Evolutionary conservation across 2,329 filamentous ascomycete genomes (phyloP).

Genomic region (Cladosporium sp.): DNA sequence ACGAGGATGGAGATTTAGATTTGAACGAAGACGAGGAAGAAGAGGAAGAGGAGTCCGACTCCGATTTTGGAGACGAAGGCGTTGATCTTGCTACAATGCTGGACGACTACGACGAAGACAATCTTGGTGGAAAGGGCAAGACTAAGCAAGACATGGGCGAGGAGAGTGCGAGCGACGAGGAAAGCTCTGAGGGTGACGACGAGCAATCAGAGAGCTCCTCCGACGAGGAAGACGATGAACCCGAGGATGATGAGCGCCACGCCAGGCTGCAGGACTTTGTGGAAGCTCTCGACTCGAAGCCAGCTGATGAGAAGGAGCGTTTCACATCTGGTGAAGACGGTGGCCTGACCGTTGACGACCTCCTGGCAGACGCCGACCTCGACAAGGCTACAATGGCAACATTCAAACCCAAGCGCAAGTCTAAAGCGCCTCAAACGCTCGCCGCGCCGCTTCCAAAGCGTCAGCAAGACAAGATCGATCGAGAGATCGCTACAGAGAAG

Average conservation of each 20-base stretch:
- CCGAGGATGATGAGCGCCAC: slow-evolving; percentile 53
- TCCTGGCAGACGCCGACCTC: slow-evolving; percentile 56
- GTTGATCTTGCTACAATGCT: slow-evolving; percentile 58
- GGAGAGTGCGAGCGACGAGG: slow-evolving; percentile 19
- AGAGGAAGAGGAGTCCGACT: slow-evolving; percentile 45
- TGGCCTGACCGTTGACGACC: slow-evolving; percentile 63
- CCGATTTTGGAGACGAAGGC: slow-evolving; percentile 57
- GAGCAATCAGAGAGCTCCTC: slow-evolving; percentile 45
- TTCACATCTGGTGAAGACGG: slow-evolving; percentile 45
- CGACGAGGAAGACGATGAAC: slow-evolving; percentile 50
- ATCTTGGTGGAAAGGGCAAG: slow-evolving; percentile 28
- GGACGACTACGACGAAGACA: slow-evolving; percentile 49
- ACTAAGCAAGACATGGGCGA: slow-evolving; percentile 30
- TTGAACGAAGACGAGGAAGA: slow-evolving; percentile 43
- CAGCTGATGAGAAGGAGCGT: slow-evolving; percentile 17
- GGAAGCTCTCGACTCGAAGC: slow-evolving; percentile 41
- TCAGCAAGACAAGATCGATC: slow-evolving; percentile 79
- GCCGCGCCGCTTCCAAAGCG: slow-evolving; percentile 76
- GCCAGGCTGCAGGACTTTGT: slow-evolving; percentile 24
- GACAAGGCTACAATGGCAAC: slow-evolving; percentile 59
- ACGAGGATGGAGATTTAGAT: slow-evolving; percentile 36
- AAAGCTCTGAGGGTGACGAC: slow-evolving; percentile 15
- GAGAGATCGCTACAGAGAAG: slow-evolving; percentile 77
- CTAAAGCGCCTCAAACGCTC: slow-evolving; percentile 39
- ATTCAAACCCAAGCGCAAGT: slow-evolving; percentile 46